Evolutionary conservation across 2,329 filamentous ascomycete genomes (phyloP).

Genomic region (Talaromyces sp.): DNA sequence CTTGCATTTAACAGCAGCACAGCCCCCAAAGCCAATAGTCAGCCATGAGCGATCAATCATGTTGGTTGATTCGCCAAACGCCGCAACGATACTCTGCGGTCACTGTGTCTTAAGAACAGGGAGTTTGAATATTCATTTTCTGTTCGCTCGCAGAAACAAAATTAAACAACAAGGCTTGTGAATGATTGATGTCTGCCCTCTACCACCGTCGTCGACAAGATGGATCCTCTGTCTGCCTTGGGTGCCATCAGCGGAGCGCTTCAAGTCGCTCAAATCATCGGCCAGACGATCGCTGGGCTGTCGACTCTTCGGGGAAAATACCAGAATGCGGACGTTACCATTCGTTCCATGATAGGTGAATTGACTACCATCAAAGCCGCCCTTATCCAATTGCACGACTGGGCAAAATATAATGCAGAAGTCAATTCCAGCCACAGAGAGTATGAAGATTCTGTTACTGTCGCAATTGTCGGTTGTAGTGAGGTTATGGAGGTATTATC

Average conservation of each 20-base stretch:
- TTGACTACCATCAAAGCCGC: conserved; percentile 38
- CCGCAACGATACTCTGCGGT: neutral
- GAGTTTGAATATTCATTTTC: neutral
- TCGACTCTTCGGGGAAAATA: conserved; percentile 36
- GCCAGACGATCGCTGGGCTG: conserved; percentile 35
- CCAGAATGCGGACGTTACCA: conserved; percentile 39
- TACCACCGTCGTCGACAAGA: conserved; percentile 16
- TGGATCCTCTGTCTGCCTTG: conserved; percentile 38
- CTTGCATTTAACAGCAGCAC: neutral
- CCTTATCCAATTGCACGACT: conserved; percentile 38
- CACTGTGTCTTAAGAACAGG: neutral
- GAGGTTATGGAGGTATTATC: conserved; percentile 39
- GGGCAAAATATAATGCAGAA: conserved; percentile 30
- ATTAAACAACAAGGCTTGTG: neutral
- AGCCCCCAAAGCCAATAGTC: neutral
- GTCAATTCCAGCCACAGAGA: conserved; percentile 28
- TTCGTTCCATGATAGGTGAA: conserved; percentile 38
- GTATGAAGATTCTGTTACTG: conserved; percentile 32
- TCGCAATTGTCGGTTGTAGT: conserved; percentile 38
- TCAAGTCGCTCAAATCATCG: conserved; percentile 36
- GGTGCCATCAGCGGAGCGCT: conserved; percentile 36
- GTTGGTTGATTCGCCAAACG: neutral
- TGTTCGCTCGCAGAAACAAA: neutral
- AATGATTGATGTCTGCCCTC: neutral
- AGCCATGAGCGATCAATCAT: neutral